Percentiles rank a stretch among this genome's conserved stretches.
These are phyloP conservation scores for Asparagopsis taxiformis DNA, from an alignment of 31 red algal genomes.

Conservation along the genomic window DNA sequence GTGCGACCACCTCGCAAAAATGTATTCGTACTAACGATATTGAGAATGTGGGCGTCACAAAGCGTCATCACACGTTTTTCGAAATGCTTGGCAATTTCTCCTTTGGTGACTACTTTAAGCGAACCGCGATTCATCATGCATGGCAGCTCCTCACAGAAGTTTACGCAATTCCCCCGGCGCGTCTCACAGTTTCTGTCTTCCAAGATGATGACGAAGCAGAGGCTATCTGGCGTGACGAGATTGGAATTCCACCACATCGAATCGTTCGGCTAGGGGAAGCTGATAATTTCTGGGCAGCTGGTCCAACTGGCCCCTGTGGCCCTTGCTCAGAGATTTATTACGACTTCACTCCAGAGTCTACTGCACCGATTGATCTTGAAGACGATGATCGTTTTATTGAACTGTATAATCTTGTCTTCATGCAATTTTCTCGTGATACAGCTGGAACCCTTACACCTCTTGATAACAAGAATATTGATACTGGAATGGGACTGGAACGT, in stretches of 20 bases:
- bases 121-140: conserved; percentile 86
- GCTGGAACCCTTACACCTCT: conserved; percentile 58
- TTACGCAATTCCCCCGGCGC: conserved; percentile 74
- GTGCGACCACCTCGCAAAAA: conserved; percentile 82
- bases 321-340: conserved; percentile 98
- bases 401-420: conserved; percentile 98
- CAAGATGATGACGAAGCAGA: conserved; percentile 87
- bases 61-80: conserved; percentile 97
- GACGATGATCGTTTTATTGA: conserved; percentile 96
- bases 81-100: conserved; percentile 99
- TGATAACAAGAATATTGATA: conserved; percentile 88
- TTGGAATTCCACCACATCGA: conserved; percentile 69
- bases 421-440: conserved; percentile 78
- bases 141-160: conserved; percentile 89
- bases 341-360: conserved; percentile 66
- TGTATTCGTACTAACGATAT: conserved; percentile 98
- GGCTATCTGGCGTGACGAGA: conserved; percentile 78
- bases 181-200: conserved; percentile 77
- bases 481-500: conserved; percentile 96
- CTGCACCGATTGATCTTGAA: conserved; percentile 35
- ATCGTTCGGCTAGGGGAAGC: conserved; percentile 73
- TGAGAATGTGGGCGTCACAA: conserved; percentile 93
- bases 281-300: conserved; percentile 97
- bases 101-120: conserved; percentile 99
- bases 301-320: conserved; percentile 95